A percentile compares a stretch with the other conserved stretches of the same genome.
These are phyloP conservation scores for Plantago ovata DNA, from an alignment of 257 asterid species.

Conservation along the genomic window DNA sequence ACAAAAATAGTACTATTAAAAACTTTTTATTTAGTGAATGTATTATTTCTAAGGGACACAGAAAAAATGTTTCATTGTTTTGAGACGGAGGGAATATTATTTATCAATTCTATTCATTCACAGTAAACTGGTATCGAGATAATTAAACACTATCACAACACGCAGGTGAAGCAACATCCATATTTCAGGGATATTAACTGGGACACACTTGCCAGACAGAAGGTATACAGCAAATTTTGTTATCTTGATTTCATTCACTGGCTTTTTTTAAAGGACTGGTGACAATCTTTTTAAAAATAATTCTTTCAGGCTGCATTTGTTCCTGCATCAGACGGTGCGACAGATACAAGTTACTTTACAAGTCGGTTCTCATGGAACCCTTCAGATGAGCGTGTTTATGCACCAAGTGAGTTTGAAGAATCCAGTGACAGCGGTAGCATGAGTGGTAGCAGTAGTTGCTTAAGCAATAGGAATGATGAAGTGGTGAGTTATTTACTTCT, in stretches of 20 bases:
- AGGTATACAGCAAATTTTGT: constrained; percentile 34
- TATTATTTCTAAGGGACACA: no score
- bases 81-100: no score
- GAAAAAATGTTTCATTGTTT: no score
- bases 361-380: constrained; percentile 94
- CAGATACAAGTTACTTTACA: constrained; percentile 92
- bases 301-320: constrained; percentile 82
- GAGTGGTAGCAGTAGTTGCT: constrained; percentile 83
- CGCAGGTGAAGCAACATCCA: constrained; percentile 94
- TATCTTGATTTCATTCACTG: not conserved
- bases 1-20: no score
- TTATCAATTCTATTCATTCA: not conserved
- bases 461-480: constrained; percentile 91
- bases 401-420: constrained; percentile 82
- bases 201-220: constrained; percentile 98
- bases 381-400: constrained; percentile 82
- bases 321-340: constrained; percentile 90
- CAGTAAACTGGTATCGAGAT: not conserved
- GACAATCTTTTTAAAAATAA: not conserved
- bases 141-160: not conserved
- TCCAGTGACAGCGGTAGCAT: constrained; percentile 80
- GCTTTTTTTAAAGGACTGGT: not conserved
- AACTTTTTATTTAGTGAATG: no score
- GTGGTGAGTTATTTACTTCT: constrained; percentile 39
- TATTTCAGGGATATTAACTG: constrained; percentile 91